Conservation (phyloP, 768 basidiomycete species). For the Tricholoma flavovirens region DNA sequence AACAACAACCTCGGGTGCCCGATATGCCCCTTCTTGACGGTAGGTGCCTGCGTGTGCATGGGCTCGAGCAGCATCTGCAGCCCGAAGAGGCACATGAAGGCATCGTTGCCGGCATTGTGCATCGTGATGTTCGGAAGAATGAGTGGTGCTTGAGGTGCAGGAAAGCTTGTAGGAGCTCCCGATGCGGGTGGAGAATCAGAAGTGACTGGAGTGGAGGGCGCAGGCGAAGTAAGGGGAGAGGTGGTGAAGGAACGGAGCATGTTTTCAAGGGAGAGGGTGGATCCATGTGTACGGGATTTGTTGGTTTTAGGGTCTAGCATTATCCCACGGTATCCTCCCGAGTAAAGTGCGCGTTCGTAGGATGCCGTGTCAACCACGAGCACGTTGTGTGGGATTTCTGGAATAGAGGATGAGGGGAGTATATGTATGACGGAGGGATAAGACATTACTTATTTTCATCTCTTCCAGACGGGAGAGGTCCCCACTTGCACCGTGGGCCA, state of each 20-base stretch:
- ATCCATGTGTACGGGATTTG: constrained; percentile 42
- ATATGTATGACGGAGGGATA: background rate
- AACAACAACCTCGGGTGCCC: constrained; percentile 3
- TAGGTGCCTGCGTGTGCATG: constrained; percentile 31
- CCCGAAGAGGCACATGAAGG: constrained; percentile 61
- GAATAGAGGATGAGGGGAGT: background rate
- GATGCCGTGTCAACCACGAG: constrained; percentile 60
- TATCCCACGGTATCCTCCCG: constrained; percentile 46
- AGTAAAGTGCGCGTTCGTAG: constrained; percentile 61
- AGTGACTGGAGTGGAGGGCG: constrained; percentile 10
- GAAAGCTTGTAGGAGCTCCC: background rate
- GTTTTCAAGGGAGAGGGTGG: constrained; percentile 57
- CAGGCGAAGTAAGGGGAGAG: constrained; percentile 22
- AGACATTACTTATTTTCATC: constrained; percentile 65
- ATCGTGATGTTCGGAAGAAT: constrained; percentile 38
- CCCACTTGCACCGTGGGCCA: constrained; percentile 53
- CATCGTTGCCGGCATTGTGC: constrained; percentile 80
- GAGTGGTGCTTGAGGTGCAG: constrained; percentile 12
- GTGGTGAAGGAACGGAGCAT: constrained; percentile 55
- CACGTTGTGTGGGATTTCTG: constrained; percentile 72
- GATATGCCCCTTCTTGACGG: constrained; percentile 24
- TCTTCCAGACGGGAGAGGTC: constrained; percentile 64
- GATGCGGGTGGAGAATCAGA: constrained; percentile 10
- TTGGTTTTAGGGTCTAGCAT: constrained; percentile 61
- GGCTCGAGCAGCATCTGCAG: constrained; percentile 68